A percentile compares a stretch with the other conserved stretches of the same genome.
Conservation (phyloP, 1,139 yeast genomes). For the Eremothecium gossypii region DNA sequence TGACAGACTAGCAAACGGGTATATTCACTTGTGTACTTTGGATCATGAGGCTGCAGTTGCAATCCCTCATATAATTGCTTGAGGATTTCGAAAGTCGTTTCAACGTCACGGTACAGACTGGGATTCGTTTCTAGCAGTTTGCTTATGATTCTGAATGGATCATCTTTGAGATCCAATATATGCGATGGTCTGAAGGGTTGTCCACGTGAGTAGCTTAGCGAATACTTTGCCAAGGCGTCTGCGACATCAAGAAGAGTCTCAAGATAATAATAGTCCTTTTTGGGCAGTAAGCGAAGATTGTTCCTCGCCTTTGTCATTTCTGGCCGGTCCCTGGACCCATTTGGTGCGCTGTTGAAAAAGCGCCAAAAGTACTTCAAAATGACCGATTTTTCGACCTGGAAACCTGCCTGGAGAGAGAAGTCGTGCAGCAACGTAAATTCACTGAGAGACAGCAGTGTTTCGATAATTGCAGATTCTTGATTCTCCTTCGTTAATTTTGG, state of each 20-base stretch:
- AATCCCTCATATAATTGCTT: slow-evolving; percentile 35
- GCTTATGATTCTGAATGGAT: slow-evolving; percentile 31
- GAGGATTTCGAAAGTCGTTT: slow-evolving; percentile 36
- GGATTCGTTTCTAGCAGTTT: slow-evolving; percentile 49
- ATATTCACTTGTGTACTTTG: slow-evolving; percentile 11
- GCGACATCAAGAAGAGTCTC: slow-evolving; percentile 33
- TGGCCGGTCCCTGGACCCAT: slow-evolving; percentile 42
- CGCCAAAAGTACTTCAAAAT: slow-evolving; percentile 43
- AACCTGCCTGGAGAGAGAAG: slow-evolving; percentile 10
- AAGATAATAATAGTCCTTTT: slow-evolving; percentile 25
- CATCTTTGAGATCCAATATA: slow-evolving; percentile 26
- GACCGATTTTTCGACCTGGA: slow-evolving; percentile 17
- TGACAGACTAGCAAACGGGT: slow-evolving; percentile 40
- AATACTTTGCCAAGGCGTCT: slow-evolving; percentile 30
- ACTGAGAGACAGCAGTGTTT: slow-evolving; percentile 18
- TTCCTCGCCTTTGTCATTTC: slow-evolving; percentile 36
- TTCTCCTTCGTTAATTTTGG: slow-evolving; percentile 9
- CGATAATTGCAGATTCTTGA: slow-evolving; percentile 16
- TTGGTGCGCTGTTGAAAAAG: slow-evolving; percentile 41
- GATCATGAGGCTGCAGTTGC: slow-evolving; percentile 9
- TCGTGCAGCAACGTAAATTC: slow-evolving; percentile 17
- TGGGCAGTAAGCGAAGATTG: slow-evolving; percentile 34
- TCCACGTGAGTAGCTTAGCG: slow-evolving; percentile 31
- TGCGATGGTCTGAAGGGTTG: slow-evolving; percentile 34
- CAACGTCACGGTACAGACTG: slow-evolving; percentile 42